Conservation (phyloP, 169 alveolate genomes). For the Babesia divergens region DNA sequence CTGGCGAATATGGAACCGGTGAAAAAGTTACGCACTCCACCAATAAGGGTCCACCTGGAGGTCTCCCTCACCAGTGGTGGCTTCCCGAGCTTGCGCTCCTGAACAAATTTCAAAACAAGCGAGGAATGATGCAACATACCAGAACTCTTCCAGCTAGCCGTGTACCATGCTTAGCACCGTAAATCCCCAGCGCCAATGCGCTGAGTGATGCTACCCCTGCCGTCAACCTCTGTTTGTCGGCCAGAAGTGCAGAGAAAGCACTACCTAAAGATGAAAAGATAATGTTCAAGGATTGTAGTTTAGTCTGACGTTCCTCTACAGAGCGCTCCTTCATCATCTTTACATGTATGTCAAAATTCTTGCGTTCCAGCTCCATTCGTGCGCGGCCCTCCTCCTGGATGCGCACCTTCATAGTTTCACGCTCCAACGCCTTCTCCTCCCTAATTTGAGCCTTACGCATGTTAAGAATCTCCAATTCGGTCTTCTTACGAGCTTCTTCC, state of each 20-base stretch:
- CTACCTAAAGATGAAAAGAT: conserved; percentile 79
- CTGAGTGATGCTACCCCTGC: conserved; percentile 68
- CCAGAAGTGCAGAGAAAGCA: conserved; percentile 71
- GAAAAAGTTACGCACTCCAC: conserved; percentile 18
- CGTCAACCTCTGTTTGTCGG: conserved; percentile 76
- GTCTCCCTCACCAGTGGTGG: conserved; percentile 89
- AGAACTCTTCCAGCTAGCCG: conserved; percentile 61
- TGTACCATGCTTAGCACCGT: conserved; percentile 76
- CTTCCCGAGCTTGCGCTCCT: conserved; percentile 80
- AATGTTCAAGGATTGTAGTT: conserved; percentile 81
- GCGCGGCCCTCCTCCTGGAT: conserved; percentile 81
- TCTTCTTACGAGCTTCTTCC: conserved; percentile 84
- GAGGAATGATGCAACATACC: conserved; percentile 23
- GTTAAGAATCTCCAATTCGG: conserved; percentile 79
- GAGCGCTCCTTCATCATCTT: conserved; percentile 80
- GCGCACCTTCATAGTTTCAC: conserved; percentile 84
- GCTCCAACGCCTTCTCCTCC: conserved; percentile 79
- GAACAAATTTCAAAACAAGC: not conserved
- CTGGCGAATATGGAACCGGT: not conserved
- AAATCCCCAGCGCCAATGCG: conserved; percentile 77
- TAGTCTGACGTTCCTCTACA: conserved; percentile 88
- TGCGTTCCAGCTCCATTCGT: conserved; percentile 76
- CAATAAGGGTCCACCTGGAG: conserved; percentile 77
- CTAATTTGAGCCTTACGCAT: conserved; percentile 73
- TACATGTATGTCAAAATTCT: conserved; percentile 76